Evolutionary conservation across 441 rosid genomes (phyloP).

Genomic region (Raphanus hybrid): DNA sequence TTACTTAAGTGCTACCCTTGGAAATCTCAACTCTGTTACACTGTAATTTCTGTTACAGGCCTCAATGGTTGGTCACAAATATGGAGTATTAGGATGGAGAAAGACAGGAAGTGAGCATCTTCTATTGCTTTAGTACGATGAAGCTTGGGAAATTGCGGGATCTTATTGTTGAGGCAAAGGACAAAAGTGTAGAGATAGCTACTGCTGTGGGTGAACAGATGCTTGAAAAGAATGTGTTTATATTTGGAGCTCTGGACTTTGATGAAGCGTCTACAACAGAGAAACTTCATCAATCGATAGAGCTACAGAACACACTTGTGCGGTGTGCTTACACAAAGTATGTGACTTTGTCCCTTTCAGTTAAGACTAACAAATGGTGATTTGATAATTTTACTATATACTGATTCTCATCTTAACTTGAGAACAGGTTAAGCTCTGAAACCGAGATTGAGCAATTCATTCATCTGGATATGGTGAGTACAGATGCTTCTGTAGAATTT

Average conservation of each 20-base stretch:
- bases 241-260: constrained; percentile 71
- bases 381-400: not conserved
- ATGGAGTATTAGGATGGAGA: constrained; percentile 96
- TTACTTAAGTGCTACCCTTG: not conserved
- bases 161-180: constrained; percentile 65
- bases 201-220: constrained; percentile 62
- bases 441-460: constrained; percentile 59
- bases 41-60: constrained; percentile 55
- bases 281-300: constrained; percentile 54
- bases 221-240: constrained; percentile 67
- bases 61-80: constrained; percentile 95
- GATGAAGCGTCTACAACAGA: constrained; percentile 51
- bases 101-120: constrained; percentile 79
- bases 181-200: constrained; percentile 51
- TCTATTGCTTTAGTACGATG: not conserved
- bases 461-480: constrained; percentile 77
- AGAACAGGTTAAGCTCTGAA: constrained; percentile 55
- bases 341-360: not conserved
- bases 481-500: too few relatives aligned
- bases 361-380: not conserved
- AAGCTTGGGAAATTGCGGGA: constrained; percentile 65
- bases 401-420: constrained; percentile 10
- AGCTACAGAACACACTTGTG: constrained; percentile 62
- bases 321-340: constrained; percentile 68
- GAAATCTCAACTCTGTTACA: not conserved